A percentile compares a stretch with the other conserved stretches of the same genome.
phyloP scores from a whole-genome alignment of 2,329 filamentous ascomycete species.

The Fonsecaea pugnacius region DNA sequence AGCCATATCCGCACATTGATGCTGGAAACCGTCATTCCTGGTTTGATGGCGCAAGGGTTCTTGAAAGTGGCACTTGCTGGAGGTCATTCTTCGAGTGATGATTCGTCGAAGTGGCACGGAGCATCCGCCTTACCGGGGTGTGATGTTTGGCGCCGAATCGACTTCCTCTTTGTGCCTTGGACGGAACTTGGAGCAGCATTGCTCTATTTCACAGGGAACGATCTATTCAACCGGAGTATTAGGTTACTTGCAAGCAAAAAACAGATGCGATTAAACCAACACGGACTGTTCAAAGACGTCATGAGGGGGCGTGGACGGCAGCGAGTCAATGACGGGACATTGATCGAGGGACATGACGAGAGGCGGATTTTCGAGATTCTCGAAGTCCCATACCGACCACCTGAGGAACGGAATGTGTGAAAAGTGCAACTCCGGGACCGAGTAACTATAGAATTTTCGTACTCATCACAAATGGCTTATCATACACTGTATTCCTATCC shows the following conservation, averaged over 20 bases:
- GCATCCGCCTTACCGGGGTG: conserved; percentile 70
- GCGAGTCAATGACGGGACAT: conserved; percentile 68
- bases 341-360: conserved; percentile 77
- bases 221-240: conserved; percentile 90
- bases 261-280: conserved; percentile 82
- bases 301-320: conserved; percentile 61
- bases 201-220: conserved; percentile 95
- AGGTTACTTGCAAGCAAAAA: conserved; percentile 78
- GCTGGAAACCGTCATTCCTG: conserved; percentile 65
- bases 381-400: conserved; percentile 79
- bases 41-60: conserved; percentile 66
- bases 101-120: conserved; percentile 85
- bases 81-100: conserved; percentile 52
- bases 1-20: conserved; percentile 65
- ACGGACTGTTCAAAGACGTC: conserved; percentile 74
- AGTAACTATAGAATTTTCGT: background rate
- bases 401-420: conserved; percentile 59
- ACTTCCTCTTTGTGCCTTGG: conserved; percentile 81
- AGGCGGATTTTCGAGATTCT: conserved; percentile 78
- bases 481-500: background rate
- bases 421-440: background rate
- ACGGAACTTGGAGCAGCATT: conserved; percentile 80
- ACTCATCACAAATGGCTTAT: background rate
- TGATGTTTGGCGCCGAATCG: conserved; percentile 76
- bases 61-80: conserved; percentile 72